Percentiles rank a stretch among this genome's conserved stretches.
Conservation (phyloP, 192 early-diverging fungal genomes). For the Allomyces javanicus region DNA sequence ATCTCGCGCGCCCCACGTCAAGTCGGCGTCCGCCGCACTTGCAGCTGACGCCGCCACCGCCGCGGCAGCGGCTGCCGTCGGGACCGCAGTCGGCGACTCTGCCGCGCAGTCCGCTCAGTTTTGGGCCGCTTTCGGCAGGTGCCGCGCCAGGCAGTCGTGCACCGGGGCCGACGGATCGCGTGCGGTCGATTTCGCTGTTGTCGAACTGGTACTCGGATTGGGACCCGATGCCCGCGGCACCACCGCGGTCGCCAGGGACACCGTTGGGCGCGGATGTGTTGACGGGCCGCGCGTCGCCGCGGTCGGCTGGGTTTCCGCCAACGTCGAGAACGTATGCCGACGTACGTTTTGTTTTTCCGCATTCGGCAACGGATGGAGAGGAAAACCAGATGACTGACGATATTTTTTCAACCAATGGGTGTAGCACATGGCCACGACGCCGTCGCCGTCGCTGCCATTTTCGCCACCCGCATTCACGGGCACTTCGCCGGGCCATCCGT, state of each 20-base stretch:
- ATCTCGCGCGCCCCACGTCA: background rate
- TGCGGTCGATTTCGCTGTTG: background rate
- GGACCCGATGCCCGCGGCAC: background rate
- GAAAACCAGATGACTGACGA: background rate
- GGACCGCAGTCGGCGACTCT: background rate
- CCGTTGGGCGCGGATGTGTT: background rate
- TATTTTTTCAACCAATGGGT: slow-evolving; percentile 7
- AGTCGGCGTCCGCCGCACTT: background rate
- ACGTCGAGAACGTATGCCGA: background rate
- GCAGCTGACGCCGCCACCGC: background rate
- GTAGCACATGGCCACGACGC: too few species aligned
- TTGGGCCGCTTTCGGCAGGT: too few species aligned
- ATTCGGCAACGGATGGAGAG: background rate
- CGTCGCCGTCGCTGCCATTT: too few species aligned
- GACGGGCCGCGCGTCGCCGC: background rate
- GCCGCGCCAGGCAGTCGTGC: too few species aligned
- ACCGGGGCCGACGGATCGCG: background rate
- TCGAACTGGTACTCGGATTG: too few species aligned
- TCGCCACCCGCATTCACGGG: background rate
- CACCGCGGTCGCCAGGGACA: background rate
- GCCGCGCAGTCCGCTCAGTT: background rate
- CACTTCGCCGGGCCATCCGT: background rate
- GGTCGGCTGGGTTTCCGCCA: background rate
- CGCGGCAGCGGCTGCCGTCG: background rate
- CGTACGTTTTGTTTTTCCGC: background rate